phyloP scores from a whole-genome alignment of 225 moss, liverwort and hornwort species.

The Antitrichia curtipendula region DNA sequence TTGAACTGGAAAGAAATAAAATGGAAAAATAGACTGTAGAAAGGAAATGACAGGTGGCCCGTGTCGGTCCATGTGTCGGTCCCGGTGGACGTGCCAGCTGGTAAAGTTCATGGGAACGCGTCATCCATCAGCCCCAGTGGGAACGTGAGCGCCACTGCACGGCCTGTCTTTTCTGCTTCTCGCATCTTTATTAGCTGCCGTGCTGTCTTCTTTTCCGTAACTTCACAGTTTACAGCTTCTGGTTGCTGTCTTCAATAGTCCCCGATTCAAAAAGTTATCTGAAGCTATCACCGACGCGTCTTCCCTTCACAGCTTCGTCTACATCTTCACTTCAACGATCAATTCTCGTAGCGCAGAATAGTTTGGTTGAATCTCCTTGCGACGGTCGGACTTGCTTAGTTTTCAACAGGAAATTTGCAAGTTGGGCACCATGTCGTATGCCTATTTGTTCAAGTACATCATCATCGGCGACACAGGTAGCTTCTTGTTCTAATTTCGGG shows the following conservation, averaged over 20 bases:
- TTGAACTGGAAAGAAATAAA: not conserved
- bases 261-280: not conserved
- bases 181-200: not conserved
- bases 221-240: not conserved
- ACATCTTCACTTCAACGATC: not conserved
- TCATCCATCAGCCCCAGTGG: not conserved
- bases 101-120: not conserved
- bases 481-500: not conserved
- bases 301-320: not conserved
- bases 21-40: not conserved
- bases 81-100: not conserved
- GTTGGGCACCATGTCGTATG: constrained; percentile 33
- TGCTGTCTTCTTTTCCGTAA: too few species aligned
- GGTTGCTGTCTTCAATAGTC: not conserved
- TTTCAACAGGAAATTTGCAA: not conserved
- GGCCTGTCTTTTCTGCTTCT: not conserved
- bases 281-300: not conserved
- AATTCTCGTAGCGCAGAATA: not conserved
- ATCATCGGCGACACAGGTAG: constrained; percentile 51
- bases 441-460: constrained; percentile 54
- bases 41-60: not conserved
- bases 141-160: not conserved
- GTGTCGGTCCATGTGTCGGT: not conserved
- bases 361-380: not conserved
- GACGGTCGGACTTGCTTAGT: not conserved